phyloP scores from a whole-genome alignment of 108 stramenopile species.

The Schizochytrium sp. region DNA sequence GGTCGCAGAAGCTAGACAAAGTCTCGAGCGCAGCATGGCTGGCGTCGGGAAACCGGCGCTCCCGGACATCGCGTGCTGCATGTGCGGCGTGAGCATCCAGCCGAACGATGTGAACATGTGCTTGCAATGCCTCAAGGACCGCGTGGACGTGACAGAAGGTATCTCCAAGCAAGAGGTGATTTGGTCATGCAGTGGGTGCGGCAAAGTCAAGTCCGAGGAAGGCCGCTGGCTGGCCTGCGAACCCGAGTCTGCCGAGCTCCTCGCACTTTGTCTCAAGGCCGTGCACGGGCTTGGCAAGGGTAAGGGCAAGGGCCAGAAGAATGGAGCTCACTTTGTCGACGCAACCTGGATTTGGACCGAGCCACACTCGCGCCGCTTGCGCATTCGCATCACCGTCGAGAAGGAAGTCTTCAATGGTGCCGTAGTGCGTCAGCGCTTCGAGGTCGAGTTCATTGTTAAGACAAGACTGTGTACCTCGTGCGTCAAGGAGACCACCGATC shows the following conservation, averaged over 20 bases:
- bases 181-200: conserved; percentile 88
- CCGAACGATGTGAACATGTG: conserved; percentile 95
- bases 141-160: conserved; percentile 88
- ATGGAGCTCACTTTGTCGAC: conserved; percentile 78
- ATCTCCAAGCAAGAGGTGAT: conserved; percentile 80
- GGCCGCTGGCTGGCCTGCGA: conserved; percentile 86
- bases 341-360: conserved; percentile 99
- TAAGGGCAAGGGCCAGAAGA: conserved; percentile 33
- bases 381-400: conserved; percentile 79
- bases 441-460: conserved; percentile 81
- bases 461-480: conserved; percentile 97
- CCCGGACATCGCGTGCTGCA: conserved; percentile 79
- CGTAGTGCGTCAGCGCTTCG: conserved; percentile 85
- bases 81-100: conserved; percentile 79
- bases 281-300: conserved; percentile 65
- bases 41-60: background rate
- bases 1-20: too few relatives aligned
- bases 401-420: conserved; percentile 83
- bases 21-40: too few relatives aligned
- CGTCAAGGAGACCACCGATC: conserved; percentile 80
- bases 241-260: conserved; percentile 89
- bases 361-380: conserved; percentile 91
- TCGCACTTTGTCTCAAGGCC: conserved; percentile 83
- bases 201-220: conserved; percentile 77
- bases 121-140: conserved; percentile 79